phyloP scores from a whole-genome alignment of 495 filamentous ascomycete species.

The Penicillium coprophilum region DNA sequence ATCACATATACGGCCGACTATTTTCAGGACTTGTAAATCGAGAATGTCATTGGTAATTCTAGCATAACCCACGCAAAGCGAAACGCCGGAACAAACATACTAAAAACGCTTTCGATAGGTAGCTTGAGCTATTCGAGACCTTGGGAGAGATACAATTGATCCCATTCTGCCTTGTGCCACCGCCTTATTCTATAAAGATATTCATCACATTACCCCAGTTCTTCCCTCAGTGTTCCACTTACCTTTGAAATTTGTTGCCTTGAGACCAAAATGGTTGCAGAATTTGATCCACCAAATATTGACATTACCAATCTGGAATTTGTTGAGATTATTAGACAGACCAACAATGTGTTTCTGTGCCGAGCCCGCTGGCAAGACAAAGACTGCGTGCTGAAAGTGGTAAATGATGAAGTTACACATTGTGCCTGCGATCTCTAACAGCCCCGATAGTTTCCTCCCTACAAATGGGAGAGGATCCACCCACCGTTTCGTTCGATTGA shows the following conservation, averaged over 20 bases:
- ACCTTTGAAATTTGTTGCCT: not conserved
- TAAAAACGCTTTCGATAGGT: too few species aligned
- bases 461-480: not conserved
- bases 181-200: too few species aligned
- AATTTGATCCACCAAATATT: not conserved
- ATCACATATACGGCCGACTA: too few species aligned
- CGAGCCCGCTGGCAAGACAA: not conserved
- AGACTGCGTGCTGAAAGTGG: not conserved
- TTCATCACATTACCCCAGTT: not conserved
- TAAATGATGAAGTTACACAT: not conserved
- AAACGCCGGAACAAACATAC: too few species aligned
- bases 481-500: not conserved
- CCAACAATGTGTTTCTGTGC: not conserved
- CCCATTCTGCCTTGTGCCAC: too few species aligned
- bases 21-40: too few species aligned
- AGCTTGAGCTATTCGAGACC: too few species aligned
- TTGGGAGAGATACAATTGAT: too few species aligned
- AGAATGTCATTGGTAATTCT: too few species aligned
- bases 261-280: not conserved
- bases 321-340: not conserved
- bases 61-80: too few species aligned
- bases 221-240: not conserved
- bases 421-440: not conserved
- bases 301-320: not conserved
- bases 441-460: not conserved